Conservation (phyloP, 208 protist species). For the Trypanosoma caninum region DNA sequence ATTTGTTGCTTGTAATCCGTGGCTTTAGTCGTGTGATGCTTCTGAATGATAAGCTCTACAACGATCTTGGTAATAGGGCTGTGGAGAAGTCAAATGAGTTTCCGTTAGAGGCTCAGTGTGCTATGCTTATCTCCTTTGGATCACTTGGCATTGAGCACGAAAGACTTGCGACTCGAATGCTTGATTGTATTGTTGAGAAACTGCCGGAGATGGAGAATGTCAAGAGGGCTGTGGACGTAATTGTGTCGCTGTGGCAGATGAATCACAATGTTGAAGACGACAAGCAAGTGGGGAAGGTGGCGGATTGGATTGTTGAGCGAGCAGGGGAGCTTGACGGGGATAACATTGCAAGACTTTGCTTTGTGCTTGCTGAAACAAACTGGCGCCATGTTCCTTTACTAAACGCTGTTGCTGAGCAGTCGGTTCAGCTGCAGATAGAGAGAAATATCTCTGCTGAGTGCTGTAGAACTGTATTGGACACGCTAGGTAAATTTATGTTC, state of each 20-base stretch:
- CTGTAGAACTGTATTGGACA: constrained; percentile 62
- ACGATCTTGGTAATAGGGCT: constrained; percentile 36
- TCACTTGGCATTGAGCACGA: constrained; percentile 40
- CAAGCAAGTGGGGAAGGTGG: constrained; percentile 17
- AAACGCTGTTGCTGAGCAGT: constrained; percentile 41
- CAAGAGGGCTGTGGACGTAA: constrained; percentile 43
- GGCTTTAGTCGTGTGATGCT: constrained; percentile 69
- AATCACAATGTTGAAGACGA: constrained; percentile 32
- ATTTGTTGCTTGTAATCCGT: constrained; percentile 58
- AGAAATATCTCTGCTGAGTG: constrained; percentile 31
- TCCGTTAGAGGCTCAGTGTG: constrained; percentile 47
- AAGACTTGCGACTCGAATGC: constrained; percentile 29
- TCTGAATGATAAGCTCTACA: constrained; percentile 57
- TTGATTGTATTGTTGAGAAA: constrained; percentile 17
- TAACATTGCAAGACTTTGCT: constrained; percentile 57
- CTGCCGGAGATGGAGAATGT: constrained; percentile 33
- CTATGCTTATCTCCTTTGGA: constrained; percentile 58
- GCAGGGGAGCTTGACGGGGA: constrained; percentile 35
- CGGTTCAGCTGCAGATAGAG: constrained; percentile 32
- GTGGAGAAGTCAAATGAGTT: constrained; percentile 35
- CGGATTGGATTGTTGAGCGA: constrained; percentile 33
- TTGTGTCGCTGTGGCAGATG: constrained; percentile 66
- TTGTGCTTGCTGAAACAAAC: constrained; percentile 38
- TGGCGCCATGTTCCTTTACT: constrained; percentile 49
- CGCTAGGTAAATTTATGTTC: constrained; percentile 39